Conservation (phyloP, 768 basidiomycete species). For the Naganishia randhawae region DNA sequence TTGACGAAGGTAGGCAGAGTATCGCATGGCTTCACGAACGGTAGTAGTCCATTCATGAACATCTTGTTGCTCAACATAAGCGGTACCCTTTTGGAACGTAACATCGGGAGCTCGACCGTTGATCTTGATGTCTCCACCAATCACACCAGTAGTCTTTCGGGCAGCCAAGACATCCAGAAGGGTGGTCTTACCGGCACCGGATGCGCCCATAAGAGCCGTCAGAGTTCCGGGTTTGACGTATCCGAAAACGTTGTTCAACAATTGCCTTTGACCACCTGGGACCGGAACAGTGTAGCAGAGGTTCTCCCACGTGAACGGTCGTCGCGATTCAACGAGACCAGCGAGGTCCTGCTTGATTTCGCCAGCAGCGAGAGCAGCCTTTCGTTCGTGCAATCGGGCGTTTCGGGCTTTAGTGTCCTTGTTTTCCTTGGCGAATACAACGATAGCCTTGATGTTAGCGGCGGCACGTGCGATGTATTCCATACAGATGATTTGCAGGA, state of each 20-base stretch:
- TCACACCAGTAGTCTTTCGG: conserved; percentile 64
- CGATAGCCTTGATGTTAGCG: conserved; percentile 47
- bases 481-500: conserved; percentile 62
- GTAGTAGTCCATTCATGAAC: conserved; percentile 69
- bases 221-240: conserved; percentile 53
- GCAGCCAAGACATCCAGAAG: conserved; percentile 64
- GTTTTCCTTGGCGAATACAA: conserved; percentile 64
- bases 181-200: conserved; percentile 54
- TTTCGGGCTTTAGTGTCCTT: conserved; percentile 54
- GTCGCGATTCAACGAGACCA: conserved; percentile 48
- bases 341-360: conserved; percentile 54
- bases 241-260: conserved; percentile 52
- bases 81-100: conserved; percentile 63
- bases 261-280: conserved; percentile 47
- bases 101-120: conserved; percentile 61
- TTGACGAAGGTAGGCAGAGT: conserved; percentile 76
- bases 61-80: conserved; percentile 76
- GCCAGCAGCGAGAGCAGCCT: conserved; percentile 53
- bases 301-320: conserved; percentile 70
- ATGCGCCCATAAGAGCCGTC: conserved; percentile 55
- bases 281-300: conserved; percentile 57
- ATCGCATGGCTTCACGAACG: conserved; percentile 73
- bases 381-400: conserved; percentile 54
- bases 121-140: conserved; percentile 66
- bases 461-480: conserved; percentile 42